phyloP scores from a whole-genome alignment of 208 protist genomes.

The Trypanosomatidae sp. region DNA sequence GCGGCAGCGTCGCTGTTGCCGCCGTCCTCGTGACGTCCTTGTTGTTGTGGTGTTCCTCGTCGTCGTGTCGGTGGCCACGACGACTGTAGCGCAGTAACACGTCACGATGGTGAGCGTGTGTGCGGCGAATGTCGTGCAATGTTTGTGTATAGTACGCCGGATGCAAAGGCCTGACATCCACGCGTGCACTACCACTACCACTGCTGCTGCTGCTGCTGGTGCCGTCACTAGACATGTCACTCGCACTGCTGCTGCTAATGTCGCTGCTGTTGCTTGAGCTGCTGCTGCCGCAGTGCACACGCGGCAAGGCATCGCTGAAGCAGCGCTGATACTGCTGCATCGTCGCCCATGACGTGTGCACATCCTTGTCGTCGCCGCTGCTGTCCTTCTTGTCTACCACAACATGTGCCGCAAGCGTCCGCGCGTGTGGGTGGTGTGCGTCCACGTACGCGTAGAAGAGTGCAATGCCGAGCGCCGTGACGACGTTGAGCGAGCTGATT shows the following conservation, averaged over 20 bases:
- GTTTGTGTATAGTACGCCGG: constrained; percentile 33
- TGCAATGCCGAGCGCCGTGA: constrained; percentile 72
- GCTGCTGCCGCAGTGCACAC: no score
- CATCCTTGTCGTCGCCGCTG: no score
- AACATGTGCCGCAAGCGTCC: constrained; percentile 10
- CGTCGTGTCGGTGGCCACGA: not conserved
- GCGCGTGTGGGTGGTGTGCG: constrained; percentile 18
- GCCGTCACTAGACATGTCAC: no score
- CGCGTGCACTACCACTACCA: no score
- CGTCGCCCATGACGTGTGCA: no score
- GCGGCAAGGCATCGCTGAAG: no score
- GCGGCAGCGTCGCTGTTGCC: no score
- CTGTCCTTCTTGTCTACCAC: no score
- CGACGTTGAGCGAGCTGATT: constrained; percentile 84
- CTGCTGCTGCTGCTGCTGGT: no score
- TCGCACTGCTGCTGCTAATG: not conserved
- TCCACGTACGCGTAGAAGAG: constrained; percentile 75
- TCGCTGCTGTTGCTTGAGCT: not conserved
- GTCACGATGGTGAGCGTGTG: constrained; percentile 13
- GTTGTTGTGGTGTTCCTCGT: not conserved
- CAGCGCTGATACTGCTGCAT: no score
- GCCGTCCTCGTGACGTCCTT: not conserved
- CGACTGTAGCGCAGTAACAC: constrained; percentile 20
- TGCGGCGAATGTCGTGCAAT: constrained; percentile 2
- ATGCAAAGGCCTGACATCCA: constrained; percentile 70